Conservation (phyloP, 192 early-diverging fungal species). For the Chytriomyces confervae region DNA sequence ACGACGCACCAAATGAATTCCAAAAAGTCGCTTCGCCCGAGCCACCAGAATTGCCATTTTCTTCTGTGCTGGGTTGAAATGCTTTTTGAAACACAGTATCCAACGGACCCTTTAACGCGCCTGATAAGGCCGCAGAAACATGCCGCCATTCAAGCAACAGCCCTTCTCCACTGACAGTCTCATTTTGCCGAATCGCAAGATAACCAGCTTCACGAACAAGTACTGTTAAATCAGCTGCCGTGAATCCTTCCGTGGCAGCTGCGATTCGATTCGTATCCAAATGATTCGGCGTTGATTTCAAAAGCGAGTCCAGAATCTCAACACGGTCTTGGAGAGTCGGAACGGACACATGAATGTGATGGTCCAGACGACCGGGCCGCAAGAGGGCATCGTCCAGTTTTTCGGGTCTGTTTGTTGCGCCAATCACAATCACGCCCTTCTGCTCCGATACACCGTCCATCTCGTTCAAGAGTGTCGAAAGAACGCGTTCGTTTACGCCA, state of each 20-base stretch:
- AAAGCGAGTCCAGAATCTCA: constrained; percentile 62
- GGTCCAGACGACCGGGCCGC: constrained; percentile 86
- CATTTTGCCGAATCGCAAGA: constrained; percentile 2
- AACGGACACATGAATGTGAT: constrained; percentile 71
- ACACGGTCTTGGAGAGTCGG: constrained; percentile 55
- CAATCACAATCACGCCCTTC: constrained; percentile 81
- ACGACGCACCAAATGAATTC: constrained; percentile 16
- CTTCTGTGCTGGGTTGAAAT: constrained; percentile 23
- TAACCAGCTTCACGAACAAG: constrained; percentile 41
- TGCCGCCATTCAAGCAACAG: constrained; percentile 23
- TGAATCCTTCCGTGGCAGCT: constrained; percentile 61
- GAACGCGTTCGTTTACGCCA: constrained; percentile 84
- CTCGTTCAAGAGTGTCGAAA: constrained; percentile 90
- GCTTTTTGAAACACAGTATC: constrained; percentile 12
- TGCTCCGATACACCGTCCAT: constrained; percentile 93
- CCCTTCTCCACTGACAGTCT: neutral
- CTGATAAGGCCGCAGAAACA: constrained; percentile 34
- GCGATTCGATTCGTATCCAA: constrained; percentile 56
- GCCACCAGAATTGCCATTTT: neutral
- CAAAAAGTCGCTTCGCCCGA: constrained; percentile 19
- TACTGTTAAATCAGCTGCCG: constrained; percentile 65
- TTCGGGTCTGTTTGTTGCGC: constrained; percentile 78
- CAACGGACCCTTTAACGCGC: constrained; percentile 21
- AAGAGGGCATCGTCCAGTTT: constrained; percentile 86
- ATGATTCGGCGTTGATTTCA: constrained; percentile 17